Base-by-base conservation (phyloP, 768 basidiomycete genomes). In the Lentinula aciculospora region DNA sequence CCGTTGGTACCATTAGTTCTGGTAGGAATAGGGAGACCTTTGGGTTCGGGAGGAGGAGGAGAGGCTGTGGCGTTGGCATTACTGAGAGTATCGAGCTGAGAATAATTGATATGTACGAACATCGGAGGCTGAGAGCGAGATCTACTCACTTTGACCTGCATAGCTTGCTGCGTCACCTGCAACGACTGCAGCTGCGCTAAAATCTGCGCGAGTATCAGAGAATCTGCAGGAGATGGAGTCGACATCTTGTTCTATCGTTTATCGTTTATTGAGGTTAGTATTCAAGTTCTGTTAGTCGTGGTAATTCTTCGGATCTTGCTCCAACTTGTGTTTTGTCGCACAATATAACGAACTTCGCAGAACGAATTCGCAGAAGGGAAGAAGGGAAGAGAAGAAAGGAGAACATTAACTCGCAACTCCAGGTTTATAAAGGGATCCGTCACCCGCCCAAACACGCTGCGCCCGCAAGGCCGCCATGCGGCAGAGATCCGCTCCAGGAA, bases 141-240 rank as follows among this genome's bases (percentile, higher is more conserved):
- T 21, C 48, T n/a, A 39, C 45, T 40, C 62, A 92, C 90, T 79
- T 94, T 90, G 23, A 88, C 84, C 63, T 91, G 87, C 65, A 93
- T 75, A 0, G 83, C 78, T 69, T 91, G 88, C 67, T 93, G 89
- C 49, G 83, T 83, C 48, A 86, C 71, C 68, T 89, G 86, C 65
- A 94, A 76, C 3, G 81, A 75, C 63, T 87, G 78, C 54, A 94
- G 80, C 71, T 87, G 86, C 5, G 75, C 72, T 8, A 92, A 76
- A 56, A 94, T 92, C 69, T 92, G 87, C 0, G 80, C 78, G 48
- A 94, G 74, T 6, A 85, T 69, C 8, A 13, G 6, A 34, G 32
- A 34, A 34, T 34, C 32, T 6, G 13, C 32, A 34, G 32, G 32
- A n/a, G n/a, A n/a, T 34, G 13, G 5, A 5, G 32, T 34, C 5